Conservation (phyloP, 2,329 filamentous ascomycete genomes). For the Nakataea oryzae region DNA sequence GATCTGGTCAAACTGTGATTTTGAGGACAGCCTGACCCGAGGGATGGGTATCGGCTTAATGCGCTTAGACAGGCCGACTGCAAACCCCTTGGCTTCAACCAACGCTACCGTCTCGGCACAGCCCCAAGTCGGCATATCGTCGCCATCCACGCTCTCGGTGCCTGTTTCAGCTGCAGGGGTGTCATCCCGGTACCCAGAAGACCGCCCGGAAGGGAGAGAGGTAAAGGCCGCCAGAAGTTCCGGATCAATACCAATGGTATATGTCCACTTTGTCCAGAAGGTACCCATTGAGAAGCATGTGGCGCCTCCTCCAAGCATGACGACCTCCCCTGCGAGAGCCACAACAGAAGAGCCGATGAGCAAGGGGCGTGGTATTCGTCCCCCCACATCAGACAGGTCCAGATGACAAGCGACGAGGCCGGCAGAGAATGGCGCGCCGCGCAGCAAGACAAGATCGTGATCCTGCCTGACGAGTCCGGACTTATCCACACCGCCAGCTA, state of each 20-base stretch:
- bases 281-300: conserved; percentile 88
- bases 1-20: conserved; percentile 48
- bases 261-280: conserved; percentile 63
- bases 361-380: conserved; percentile 44
- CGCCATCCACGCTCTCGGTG: not conserved
- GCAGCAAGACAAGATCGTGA: conserved; percentile 36
- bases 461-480: conserved; percentile 29
- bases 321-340: conserved; percentile 34
- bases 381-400: not conserved
- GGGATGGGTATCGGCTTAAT: conserved; percentile 25
- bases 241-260: conserved; percentile 19
- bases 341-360: conserved; percentile 58
- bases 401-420: not conserved
- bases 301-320: conserved; percentile 69
- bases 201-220: not conserved
- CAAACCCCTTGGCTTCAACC: not conserved
- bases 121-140: not conserved
- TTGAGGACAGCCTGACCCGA: conserved; percentile 38
- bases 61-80: not conserved
- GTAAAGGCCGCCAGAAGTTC: not conserved
- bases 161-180: not conserved
- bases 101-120: not conserved
- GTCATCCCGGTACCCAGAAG: not conserved
- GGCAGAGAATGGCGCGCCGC: not conserved
- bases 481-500: conserved; percentile 33